phyloP scores from a whole-genome alignment of 805 yeast species.

The Nakazawaea peltata region DNA sequence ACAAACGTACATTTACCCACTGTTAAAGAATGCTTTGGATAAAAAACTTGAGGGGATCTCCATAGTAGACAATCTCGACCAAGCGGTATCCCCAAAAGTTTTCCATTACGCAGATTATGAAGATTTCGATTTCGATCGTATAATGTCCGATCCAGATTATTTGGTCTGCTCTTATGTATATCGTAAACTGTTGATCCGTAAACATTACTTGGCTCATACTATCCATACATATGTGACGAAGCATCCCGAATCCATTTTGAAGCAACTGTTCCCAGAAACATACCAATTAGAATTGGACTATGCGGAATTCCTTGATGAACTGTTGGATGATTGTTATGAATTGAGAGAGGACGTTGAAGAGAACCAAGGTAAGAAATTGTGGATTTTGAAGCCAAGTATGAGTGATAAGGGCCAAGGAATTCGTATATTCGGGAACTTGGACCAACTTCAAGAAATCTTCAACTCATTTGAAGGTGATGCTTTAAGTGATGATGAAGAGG shows the following conservation, averaged over 20 bases:
- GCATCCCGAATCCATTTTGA: slow-evolving; percentile 59
- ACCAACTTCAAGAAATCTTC: slow-evolving; percentile 75
- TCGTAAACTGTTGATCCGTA: slow-evolving; percentile 85
- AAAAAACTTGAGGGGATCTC: too few species aligned
- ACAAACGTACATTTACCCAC: slow-evolving; percentile 32
- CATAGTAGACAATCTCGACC: slow-evolving; percentile 6
- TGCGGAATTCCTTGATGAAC: slow-evolving; percentile 92
- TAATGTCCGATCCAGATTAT: slow-evolving; percentile 40
- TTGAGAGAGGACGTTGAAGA: slow-evolving; percentile 67
- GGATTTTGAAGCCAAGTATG: slow-evolving; percentile 96
- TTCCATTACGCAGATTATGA: slow-evolving; percentile 91
- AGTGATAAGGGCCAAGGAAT: slow-evolving; percentile 97
- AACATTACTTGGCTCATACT: slow-evolving; percentile 82
- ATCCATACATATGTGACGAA: slow-evolving; percentile 69
- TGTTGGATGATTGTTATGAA: slow-evolving; percentile 89
- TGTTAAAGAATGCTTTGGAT: slow-evolving; percentile 18
- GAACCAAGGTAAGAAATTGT: slow-evolving; percentile 41
- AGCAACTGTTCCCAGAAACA: slow-evolving; percentile 60
- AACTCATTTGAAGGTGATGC: slow-evolving; percentile 78
- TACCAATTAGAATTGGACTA: slow-evolving; percentile 83
- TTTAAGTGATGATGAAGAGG: slow-evolving; percentile 53
- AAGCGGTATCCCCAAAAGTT: slow-evolving; percentile 22
- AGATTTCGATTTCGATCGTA: slow-evolving; percentile 67
- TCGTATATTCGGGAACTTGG: slow-evolving; percentile 67
- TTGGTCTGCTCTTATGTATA: slow-evolving; percentile 74